Percentiles rank a stretch among this genome's conserved stretches.
Conservation (phyloP, 2,329 filamentous ascomycete genomes). For the Trichophyton rubrum region DNA sequence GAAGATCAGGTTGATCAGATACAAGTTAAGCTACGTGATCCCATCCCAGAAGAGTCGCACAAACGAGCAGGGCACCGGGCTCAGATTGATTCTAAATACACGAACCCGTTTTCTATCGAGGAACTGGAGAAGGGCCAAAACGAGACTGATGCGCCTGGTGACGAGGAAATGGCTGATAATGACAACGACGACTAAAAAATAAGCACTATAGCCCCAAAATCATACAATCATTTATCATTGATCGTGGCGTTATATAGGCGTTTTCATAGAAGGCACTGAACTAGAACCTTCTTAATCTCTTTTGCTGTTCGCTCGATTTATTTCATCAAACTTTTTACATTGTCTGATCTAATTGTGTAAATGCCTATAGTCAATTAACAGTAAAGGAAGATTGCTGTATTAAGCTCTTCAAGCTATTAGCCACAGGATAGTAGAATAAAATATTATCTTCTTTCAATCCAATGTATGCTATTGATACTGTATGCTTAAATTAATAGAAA, state of each 20-base stretch:
- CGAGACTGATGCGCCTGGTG: background rate
- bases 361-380: background rate
- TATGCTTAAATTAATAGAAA: too few species aligned
- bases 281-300: background rate
- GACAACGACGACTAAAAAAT: background rate
- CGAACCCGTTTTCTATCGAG: conserved; percentile 21
- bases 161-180: conserved; percentile 4
- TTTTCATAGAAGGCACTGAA: background rate
- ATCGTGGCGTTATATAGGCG: background rate
- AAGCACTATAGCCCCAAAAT: background rate
- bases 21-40: conserved; percentile 40
- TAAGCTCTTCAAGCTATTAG: background rate
- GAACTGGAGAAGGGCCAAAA: background rate
- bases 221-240: background rate
- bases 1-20: conserved; percentile 43
- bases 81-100: conserved; percentile 35
- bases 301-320: background rate
- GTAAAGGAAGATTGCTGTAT: too few species aligned
- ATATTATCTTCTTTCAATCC: too few species aligned
- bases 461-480: too few species aligned
- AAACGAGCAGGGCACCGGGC: conserved; percentile 35
- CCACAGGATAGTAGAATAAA: too few species aligned
- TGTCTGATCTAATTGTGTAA: background rate
- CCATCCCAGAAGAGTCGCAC: conserved; percentile 38
- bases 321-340: background rate